Base-by-base conservation (phyloP, 1,139 yeast genomes). In the Hyphopichia pseudoburtonii region DNA sequence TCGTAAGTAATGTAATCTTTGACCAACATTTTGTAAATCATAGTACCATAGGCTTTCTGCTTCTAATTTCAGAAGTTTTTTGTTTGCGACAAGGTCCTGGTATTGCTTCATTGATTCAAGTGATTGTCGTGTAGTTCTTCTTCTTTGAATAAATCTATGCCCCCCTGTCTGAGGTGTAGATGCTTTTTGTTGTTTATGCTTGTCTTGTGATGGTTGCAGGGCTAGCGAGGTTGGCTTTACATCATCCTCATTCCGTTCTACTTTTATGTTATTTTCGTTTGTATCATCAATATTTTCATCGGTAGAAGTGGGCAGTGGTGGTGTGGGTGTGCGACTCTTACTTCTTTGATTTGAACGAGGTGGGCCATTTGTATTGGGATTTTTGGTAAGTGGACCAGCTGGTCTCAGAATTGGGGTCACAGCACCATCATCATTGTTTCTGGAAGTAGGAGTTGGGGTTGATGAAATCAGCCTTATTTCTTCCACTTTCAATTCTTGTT, bases 1-100 rank as follows among this genome's bases (percentile, higher is more conserved):
- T 36, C 58, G 56, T 30, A 67, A 48, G 18, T 63, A 51, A 39
- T 54, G 57, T 17, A 67, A 46, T 35, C 66, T 43, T 35, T 60
- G 61, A 32, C 60, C 50, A 5, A 66, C 57, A 26, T 47, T 48
- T 32, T 52, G 48, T 4, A 60, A 44, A 40, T 56, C 55, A 21
- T 49, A 45, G 28, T 52, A 39, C 70, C 71, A 66, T 21, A 50
- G 49, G 17, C 46, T 35, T 28, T 50, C 54, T 3, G 38, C 22
- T 14, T 34, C 31, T 3, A 22, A 22, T 4, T 47, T 32, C 0
- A 51, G 39, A 17, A 28, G 28, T 8, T 33, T 19, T 17, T 41
- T 18, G 8, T 41, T 41, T 21, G 42, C n/a, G 2, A 22, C 17
- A 1, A 28, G 19, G 4, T 35, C 26, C 15, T 33, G 30, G 18